A percentile compares a stretch with the other conserved stretches of the same genome.
Conservation (phyloP, 1,284 basidiomycete genomes). For the Cryptococcus hybrid region DNA sequence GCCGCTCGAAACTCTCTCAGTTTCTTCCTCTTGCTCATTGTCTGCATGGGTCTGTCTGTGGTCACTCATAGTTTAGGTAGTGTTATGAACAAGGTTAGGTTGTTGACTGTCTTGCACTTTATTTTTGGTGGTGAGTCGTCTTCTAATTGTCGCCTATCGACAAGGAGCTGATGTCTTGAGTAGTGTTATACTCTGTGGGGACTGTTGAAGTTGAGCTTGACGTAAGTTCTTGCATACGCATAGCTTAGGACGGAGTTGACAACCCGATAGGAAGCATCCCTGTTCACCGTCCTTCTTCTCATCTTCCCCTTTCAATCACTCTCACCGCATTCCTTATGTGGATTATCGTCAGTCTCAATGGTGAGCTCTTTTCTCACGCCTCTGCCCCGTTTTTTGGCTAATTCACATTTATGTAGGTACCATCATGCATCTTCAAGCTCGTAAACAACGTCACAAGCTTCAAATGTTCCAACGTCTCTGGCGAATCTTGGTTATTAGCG, state of each 20-base stretch:
- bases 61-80: slow-evolving; percentile 52
- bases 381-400: slow-evolving; percentile 11
- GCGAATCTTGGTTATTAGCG: slow-evolving; percentile 79
- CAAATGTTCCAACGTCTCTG: slow-evolving; percentile 83
- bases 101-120: slow-evolving; percentile 64
- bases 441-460: slow-evolving; percentile 84
- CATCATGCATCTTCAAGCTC: slow-evolving; percentile 73
- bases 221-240: slow-evolving; percentile 42
- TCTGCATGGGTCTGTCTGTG: slow-evolving; percentile 81
- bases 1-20: slow-evolving; percentile 90
- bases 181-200: slow-evolving; percentile 86
- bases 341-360: slow-evolving; percentile 88
- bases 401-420: slow-evolving; percentile 59
- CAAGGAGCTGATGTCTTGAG: slow-evolving; percentile 2
- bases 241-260: background rate
- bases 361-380: slow-evolving; percentile 51
- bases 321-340: slow-evolving; percentile 92
- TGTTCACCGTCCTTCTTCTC: slow-evolving; percentile 72
- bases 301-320: slow-evolving; percentile 90
- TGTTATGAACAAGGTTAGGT: slow-evolving; percentile 46
- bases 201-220: slow-evolving; percentile 90
- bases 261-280: slow-evolving; percentile 62
- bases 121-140: slow-evolving; percentile 75
- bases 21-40: slow-evolving; percentile 92
- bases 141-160: no score